These are phyloP conservation scores for Daedaleopsis sinensis DNA, from an alignment of 768 basidiomycete genomes.

Conservation along the genomic window DNA sequence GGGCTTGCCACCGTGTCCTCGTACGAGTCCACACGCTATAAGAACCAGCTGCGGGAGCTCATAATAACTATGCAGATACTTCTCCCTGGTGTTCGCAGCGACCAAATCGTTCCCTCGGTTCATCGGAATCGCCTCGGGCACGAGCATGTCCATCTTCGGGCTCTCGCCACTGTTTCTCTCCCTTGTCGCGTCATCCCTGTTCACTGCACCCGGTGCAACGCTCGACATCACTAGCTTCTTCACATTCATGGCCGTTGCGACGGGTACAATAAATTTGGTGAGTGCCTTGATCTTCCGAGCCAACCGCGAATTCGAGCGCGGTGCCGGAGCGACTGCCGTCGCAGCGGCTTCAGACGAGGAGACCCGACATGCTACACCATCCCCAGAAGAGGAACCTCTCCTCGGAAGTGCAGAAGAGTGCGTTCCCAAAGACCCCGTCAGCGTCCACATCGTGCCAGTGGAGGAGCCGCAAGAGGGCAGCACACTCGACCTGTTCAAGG, in stretches of 20 bases:
- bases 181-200: slow-evolving; percentile 60
- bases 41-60: background rate
- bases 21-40: slow-evolving; percentile 45
- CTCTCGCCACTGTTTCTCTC: slow-evolving; percentile 79
- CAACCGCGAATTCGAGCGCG: slow-evolving; percentile 5
- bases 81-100: slow-evolving; percentile 76
- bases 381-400: slow-evolving; percentile 28
- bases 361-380: background rate
- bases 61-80: slow-evolving; percentile 46
- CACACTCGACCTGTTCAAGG: slow-evolving; percentile 49
- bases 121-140: slow-evolving; percentile 66
- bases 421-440: slow-evolving; percentile 20
- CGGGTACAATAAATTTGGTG: slow-evolving; percentile 54
- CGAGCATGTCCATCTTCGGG: slow-evolving; percentile 76
- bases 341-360: background rate
- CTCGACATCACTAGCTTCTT: slow-evolving; percentile 54
- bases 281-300: slow-evolving; percentile 43
- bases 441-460: slow-evolving; percentile 28
- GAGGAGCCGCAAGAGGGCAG: slow-evolving; percentile 34
- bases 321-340: slow-evolving; percentile 8
- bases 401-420: slow-evolving; percentile 28
- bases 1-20: slow-evolving; percentile 75
- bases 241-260: slow-evolving; percentile 56
- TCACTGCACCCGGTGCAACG: slow-evolving; percentile 50
- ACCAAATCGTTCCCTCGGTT: slow-evolving; percentile 69